Evolutionary conservation across 768 basidiomycete species (phyloP).

Genomic region (Hygrocybe punicea): DNA sequence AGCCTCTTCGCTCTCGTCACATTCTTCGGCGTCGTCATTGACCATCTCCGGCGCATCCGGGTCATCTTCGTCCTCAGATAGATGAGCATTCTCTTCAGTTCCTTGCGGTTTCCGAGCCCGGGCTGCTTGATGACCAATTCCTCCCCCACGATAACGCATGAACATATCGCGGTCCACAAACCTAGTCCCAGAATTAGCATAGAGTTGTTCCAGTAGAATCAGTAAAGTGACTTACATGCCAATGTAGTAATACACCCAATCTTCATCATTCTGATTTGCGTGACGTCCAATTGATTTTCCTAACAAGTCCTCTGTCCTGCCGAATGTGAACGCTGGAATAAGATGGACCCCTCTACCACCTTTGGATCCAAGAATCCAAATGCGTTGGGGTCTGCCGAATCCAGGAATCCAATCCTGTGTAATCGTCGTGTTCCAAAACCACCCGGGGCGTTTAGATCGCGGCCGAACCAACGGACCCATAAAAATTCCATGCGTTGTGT

Average conservation of each 20-base stretch:
- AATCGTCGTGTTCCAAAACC: conserved; percentile 2
- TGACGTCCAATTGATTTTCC: conserved; percentile 1
- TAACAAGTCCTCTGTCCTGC: background rate
- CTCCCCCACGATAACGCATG: too few species aligned
- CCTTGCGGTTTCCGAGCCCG: too few species aligned
- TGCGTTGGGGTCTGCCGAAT: conserved; percentile 6
- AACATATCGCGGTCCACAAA: too few species aligned
- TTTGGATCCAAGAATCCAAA: conserved; percentile 22
- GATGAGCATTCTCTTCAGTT: too few species aligned
- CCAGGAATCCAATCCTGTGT: conserved; percentile 10
- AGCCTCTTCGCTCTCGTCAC: too few species aligned
- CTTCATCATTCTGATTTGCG: conserved; percentile 4
- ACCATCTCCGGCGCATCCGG: too few species aligned
- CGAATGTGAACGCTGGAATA: conserved; percentile 14
- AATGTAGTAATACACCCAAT: conserved; percentile 38
- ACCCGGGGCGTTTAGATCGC: background rate
- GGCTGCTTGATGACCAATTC: too few species aligned
- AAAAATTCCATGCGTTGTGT: conserved; percentile 10
- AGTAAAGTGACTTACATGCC: conserved; percentile 31
- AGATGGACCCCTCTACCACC: conserved; percentile 15
- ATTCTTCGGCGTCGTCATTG: too few species aligned
- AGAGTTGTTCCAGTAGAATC: background rate
- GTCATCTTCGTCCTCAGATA: background rate
- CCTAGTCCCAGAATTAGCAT: background rate
- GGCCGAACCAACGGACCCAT: conserved; percentile 15